phyloP scores from a whole-genome alignment of 495 filamentous ascomycete species.

The Lasiosphaeria miniovina region DNA sequence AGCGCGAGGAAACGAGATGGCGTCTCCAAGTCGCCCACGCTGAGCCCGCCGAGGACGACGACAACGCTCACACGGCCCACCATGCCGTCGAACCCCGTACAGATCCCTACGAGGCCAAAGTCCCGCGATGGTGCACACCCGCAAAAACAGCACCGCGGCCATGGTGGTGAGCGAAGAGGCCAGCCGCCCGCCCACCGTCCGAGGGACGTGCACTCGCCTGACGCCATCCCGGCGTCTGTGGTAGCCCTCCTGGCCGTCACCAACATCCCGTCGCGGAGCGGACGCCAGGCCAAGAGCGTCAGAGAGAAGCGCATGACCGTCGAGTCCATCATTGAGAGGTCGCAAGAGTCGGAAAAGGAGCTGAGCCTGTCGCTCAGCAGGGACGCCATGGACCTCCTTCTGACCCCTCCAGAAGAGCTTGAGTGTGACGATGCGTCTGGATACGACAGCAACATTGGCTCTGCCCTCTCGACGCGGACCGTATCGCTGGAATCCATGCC shows the following conservation, averaged over 20 bases:
- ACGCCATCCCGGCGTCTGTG: constrained; percentile 55
- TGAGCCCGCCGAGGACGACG: constrained; percentile 28
- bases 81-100: constrained; percentile 42
- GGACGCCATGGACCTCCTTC: constrained; percentile 50
- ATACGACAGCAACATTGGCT: constrained; percentile 45
- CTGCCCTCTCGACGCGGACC: constrained; percentile 40
- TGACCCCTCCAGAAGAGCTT: constrained; percentile 53
- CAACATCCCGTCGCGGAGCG: constrained; percentile 44
- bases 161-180: constrained; percentile 17
- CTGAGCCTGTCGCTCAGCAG: constrained; percentile 44
- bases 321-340: constrained; percentile 47
- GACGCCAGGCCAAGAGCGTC: constrained; percentile 19
- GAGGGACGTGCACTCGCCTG: constrained; percentile 43
- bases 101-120: constrained; percentile 41
- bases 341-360: constrained; percentile 50
- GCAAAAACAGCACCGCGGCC: constrained; percentile 26
- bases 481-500: constrained; percentile 50
- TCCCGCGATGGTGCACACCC: constrained; percentile 32
- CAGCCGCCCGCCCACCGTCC: constrained; percentile 23
- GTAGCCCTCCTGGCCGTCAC: constrained; percentile 59
- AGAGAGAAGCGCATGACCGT: constrained; percentile 44
- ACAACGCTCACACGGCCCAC: constrained; percentile 34
- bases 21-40: constrained; percentile 21
- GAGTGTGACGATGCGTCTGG: constrained; percentile 45
- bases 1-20: constrained; percentile 15